Percentiles rank a stretch among this genome's conserved stretches.
These are phyloP conservation scores for Massarina eburnea DNA, from an alignment of 2,329 filamentous ascomycete species.

Conservation along the genomic window DNA sequence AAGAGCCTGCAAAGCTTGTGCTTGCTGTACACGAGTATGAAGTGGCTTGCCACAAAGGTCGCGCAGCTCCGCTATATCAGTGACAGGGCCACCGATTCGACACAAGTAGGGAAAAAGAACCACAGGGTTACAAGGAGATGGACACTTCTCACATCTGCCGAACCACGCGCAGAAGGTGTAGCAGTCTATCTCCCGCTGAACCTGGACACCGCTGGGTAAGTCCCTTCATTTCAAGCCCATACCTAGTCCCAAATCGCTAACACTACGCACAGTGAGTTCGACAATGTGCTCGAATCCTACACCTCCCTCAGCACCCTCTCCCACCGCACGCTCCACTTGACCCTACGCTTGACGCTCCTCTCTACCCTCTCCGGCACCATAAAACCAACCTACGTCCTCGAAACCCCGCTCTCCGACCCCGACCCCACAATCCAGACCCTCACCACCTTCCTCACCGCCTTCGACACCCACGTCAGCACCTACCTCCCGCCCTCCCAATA, in stretches of 20 bases:
- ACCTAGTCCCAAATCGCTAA: constrained; percentile 10
- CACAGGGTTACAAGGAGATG: constrained; percentile 70
- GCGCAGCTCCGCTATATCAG: constrained; percentile 81
- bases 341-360: constrained; percentile 82
- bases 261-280: constrained; percentile 65
- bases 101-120: constrained; percentile 49
- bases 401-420: constrained; percentile 74
- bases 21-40: constrained; percentile 94
- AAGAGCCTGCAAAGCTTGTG: constrained; percentile 85
- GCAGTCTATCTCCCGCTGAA: constrained; percentile 86
- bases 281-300: constrained; percentile 81
- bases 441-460: constrained; percentile 80
- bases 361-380: constrained; percentile 69
- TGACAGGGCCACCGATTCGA: constrained; percentile 67
- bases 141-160: constrained; percentile 68
- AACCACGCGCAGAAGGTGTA: constrained; percentile 57
- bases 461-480: constrained; percentile 77
- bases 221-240: background rate
- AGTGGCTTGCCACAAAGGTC: constrained; percentile 89
- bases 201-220: constrained; percentile 76
- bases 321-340: constrained; percentile 83
- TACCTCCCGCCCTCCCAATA: constrained; percentile 71
- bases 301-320: constrained; percentile 77
- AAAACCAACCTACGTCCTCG: constrained; percentile 53
- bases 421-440: constrained; percentile 80